Base-by-base conservation (phyloP, 2,329 filamentous ascomycete species). In the Paecilomyces formosus region DNA sequence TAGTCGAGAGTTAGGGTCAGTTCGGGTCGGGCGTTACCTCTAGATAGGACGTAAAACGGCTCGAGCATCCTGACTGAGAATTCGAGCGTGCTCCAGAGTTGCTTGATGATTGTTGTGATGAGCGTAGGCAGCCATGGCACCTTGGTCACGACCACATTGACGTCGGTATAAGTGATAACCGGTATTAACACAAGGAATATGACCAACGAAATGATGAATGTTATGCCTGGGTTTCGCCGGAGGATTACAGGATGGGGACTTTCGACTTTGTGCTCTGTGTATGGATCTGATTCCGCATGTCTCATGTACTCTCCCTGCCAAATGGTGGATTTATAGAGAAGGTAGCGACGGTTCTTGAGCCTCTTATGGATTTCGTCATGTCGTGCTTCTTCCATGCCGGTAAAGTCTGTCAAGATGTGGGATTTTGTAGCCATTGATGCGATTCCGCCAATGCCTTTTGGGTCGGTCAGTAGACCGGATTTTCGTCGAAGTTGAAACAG, bases 221-320 rank as follows among this genome's bases (percentile, higher is more conserved):
- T 70, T 9, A 78, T 65, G 0, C 76, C 77, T 3, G 70, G 54
- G 5, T 31, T n/a, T 62, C 66, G 55, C 62, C 74, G 74, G 11
- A 81, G 71, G 72, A 80, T 79, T 30, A 78, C 65, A 3, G 78
- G 78, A 56, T 78, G 71, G 0, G 78, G 77, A 57, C 71, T 72
- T 6, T 60, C 63, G 1, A 74, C 58, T 39, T 67, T 68, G 11
- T 66, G 67, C 3, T 67, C 65, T 12, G 74, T 68, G 21, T 65
- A 64, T 1, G 70, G 64, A 51, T 73, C 72, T 11, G 70, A 68
- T 21, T 66, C 70, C 31, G 56, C 70, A 11, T 63, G 58, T 26
- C 71, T 69, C 53, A 76, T 76, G 58, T 74, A 80, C 62, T 80
- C 78, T 55, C 78, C 78, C 59, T 81, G 78, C 78, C 78, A 81